Evolutionary conservation across 331 rosid genomes (phyloP).

Genomic region (Quercus tomentella): DNA sequence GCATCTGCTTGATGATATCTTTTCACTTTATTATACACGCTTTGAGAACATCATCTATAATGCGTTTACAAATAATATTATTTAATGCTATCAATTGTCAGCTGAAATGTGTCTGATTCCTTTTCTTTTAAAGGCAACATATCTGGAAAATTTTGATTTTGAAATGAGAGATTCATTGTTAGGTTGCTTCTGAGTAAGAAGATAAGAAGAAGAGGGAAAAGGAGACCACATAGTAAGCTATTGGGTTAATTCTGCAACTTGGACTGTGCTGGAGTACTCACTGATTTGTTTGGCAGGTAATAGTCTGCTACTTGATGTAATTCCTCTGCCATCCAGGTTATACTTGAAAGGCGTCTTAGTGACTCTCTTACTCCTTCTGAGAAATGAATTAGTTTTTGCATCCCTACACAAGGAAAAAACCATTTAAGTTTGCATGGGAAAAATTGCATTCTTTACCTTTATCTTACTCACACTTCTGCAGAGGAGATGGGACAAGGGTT

Average conservation of each 20-base stretch:
- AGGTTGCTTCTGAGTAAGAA: not conserved
- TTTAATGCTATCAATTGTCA: not conserved
- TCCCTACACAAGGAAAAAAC: slow-evolving; percentile 37
- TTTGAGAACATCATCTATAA: not conserved
- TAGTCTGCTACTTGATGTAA: slow-evolving; percentile 68
- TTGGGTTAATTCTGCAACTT: slow-evolving; percentile 12
- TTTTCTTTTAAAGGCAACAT: not conserved
- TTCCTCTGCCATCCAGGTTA: slow-evolving; percentile 85
- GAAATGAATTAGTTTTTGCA: slow-evolving; percentile 61
- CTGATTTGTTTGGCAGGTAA: slow-evolving; percentile 61
- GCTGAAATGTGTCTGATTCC: not conserved
- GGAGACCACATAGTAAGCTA: not conserved
- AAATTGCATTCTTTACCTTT: slow-evolving; percentile 4
- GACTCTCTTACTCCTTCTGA: slow-evolving; percentile 83
- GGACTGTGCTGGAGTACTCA: slow-evolving; percentile 36
- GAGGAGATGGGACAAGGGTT: not conserved
- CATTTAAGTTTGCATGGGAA: slow-evolving; percentile 6
- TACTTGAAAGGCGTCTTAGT: slow-evolving; percentile 64
- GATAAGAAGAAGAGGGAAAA: not conserved
- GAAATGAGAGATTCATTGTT: not conserved
- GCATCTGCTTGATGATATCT: not conserved
- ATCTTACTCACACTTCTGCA: slow-evolving; percentile 2
- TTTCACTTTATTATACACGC: not conserved
- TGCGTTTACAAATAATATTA: not conserved
- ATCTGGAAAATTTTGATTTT: not conserved